Evolutionary conservation across 345 rosid genomes (phyloP), one percentile per base, ranked within the genome.

Genomic region (Lumnitzera racemosa): DNA sequence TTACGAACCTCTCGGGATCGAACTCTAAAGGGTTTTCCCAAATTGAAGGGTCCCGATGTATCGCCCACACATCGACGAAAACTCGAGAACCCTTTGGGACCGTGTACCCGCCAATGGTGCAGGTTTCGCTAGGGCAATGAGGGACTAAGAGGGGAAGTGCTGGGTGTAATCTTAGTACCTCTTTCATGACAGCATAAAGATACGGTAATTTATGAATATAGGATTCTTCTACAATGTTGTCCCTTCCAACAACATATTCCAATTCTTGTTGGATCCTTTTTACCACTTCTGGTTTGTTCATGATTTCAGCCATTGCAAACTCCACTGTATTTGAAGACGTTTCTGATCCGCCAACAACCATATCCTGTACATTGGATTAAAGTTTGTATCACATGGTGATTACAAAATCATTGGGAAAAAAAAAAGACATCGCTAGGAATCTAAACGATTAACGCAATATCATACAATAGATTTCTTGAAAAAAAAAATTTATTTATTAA

Each of bases 181-280:
- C 71, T 49, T 68, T 68, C 66, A 68, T 43, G 61, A 61, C 57
- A 11, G 71, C 66, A 15, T 61, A 62, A 3, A 68, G 56, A 50
- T 68, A 68, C 0, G 66, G 58, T 12, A 68, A 51, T 5, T 50
- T 56, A 31, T 47, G 56, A 41, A 68, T 61, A 57, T 68, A 51
- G 50, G 71, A 61, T 29, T 68, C 71, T 41, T 68, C 71, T 0
- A 61, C 47, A 15, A 49, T 2, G 61, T 56, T 49, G 56, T 51
- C 61, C 54, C 56, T 43, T 2, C 66, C 71, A 17, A 68, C 46
- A n/a, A 50, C 57, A 4, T 2, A 2, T 15, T 68, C 61, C 56
- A 68, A 56, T 31, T 65, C 68, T 12, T 56, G 25, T 23, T 65
- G 61, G 46, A 56, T 46, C 12, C 13, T 57, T 0, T 15, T 25